Conservation (phyloP, 129 eudicot genomes). For the Scalesia atractyloides region DNA sequence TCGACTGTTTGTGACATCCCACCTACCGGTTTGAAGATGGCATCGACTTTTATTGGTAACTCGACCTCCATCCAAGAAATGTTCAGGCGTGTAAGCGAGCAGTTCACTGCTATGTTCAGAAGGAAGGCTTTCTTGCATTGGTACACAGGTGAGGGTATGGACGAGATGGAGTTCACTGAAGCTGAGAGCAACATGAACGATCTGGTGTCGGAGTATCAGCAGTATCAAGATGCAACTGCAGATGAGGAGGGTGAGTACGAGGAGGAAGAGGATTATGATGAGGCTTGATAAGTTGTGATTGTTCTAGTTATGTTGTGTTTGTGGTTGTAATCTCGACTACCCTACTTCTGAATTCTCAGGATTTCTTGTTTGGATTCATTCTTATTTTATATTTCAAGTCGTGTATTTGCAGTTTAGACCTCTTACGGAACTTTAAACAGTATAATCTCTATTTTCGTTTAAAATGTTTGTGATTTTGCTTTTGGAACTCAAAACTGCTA, state of each 20-base stretch:
- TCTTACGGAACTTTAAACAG: too few species aligned
- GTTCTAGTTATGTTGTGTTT: neutral
- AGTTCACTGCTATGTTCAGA: slow-evolving; percentile 66
- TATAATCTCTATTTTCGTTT: too few species aligned
- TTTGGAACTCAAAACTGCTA: too few species aligned
- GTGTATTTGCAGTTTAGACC: too few species aligned
- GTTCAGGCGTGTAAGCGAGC: slow-evolving; percentile 72
- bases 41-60: slow-evolving; percentile 61
- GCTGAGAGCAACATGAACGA: slow-evolving; percentile 70
- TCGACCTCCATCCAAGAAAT: slow-evolving; percentile 72
- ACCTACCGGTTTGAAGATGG: slow-evolving; percentile 64
- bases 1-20: slow-evolving; percentile 71
- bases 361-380: neutral
- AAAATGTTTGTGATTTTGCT: too few species aligned
- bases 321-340: slow-evolving; percentile 9
- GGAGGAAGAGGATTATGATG: slow-evolving; percentile 30
- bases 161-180: slow-evolving; percentile 70
- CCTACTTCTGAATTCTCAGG: neutral
- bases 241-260: slow-evolving; percentile 58
- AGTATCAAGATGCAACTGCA: slow-evolving; percentile 72
- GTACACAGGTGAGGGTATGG: slow-evolving; percentile 73
- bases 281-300: neutral
- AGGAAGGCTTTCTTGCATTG: slow-evolving; percentile 74
- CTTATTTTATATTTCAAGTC: neutral
- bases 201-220: slow-evolving; percentile 63